These are phyloP conservation scores for Claviceps pazoutovae DNA, from an alignment of 2,329 filamentous ascomycete genomes.

Conservation along the genomic window DNA sequence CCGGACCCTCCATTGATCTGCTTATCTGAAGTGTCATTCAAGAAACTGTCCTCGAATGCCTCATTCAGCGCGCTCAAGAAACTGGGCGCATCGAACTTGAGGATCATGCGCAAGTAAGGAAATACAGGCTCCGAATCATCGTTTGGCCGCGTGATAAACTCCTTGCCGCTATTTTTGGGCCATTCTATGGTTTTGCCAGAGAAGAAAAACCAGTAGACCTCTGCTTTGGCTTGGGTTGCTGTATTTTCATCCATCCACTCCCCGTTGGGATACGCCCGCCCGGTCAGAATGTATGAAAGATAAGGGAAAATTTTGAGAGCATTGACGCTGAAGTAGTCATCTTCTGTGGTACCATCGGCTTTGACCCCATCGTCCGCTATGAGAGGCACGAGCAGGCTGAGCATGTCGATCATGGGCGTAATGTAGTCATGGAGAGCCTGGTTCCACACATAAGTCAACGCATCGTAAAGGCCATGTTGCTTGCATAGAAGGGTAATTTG, in stretches of 20 bases:
- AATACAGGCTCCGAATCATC: constrained; percentile 58
- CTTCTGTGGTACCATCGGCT: constrained; percentile 39
- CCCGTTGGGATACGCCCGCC: constrained; percentile 82
- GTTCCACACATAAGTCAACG: constrained; percentile 94
- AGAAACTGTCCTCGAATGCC: constrained; percentile 86
- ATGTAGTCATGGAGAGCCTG: constrained; percentile 79
- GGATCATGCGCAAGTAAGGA: constrained; percentile 68
- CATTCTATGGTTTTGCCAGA: constrained; percentile 65
- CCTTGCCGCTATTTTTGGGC: constrained; percentile 50
- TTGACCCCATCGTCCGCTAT: constrained; percentile 42
- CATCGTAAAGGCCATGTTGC: constrained; percentile 84
- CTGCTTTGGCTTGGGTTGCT: constrained; percentile 64
- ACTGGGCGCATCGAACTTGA: constrained; percentile 80
- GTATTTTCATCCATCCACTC: constrained; percentile 58
- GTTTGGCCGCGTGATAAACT: constrained; percentile 46
- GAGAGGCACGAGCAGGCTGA: constrained; percentile 51
- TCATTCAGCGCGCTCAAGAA: constrained; percentile 94
- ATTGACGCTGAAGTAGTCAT: constrained; percentile 50
- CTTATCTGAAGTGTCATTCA: constrained; percentile 66
- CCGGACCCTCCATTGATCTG: constrained; percentile 36
- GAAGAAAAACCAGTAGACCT: constrained; percentile 88
- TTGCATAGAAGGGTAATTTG: constrained; percentile 85
- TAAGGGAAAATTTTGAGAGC: constrained; percentile 91
- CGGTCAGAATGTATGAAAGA: constrained; percentile 79
- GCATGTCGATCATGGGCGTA: constrained; percentile 73